phyloP scores from a whole-genome alignment of 129 eudicot species.

The Rutidosis leptorrhynchoides region DNA sequence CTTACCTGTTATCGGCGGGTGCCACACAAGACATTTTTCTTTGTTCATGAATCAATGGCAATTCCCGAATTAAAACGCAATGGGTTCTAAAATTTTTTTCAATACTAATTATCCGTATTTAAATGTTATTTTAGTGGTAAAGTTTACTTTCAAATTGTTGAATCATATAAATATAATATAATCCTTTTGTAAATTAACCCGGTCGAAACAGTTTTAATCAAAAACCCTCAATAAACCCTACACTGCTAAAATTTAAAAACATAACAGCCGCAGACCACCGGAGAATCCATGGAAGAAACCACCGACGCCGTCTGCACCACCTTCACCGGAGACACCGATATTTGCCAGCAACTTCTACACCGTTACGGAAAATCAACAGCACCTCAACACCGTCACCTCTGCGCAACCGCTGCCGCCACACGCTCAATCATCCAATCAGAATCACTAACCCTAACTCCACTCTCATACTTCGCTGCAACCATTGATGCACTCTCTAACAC shows the following conservation, averaged over 20 bases:
- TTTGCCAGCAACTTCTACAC: conserved; percentile 64
- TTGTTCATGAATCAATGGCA: no score
- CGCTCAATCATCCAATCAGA: conserved; percentile 67
- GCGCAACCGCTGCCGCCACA: conserved; percentile 91
- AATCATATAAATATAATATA: no score
- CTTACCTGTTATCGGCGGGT: no score
- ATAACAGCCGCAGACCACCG: conserved; percentile 26
- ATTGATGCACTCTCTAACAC: conserved; percentile 56
- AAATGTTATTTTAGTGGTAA: no score
- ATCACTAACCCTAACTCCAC: conserved; percentile 63
- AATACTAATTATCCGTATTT: no score
- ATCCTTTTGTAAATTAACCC: no score
- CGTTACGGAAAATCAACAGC: conserved; percentile 91
- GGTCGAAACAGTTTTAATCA: background rate
- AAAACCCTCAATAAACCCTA: conserved; percentile 36
- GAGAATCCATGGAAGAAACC: conserved; percentile 30
- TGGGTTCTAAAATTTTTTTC: no score
- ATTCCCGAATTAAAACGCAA: no score
- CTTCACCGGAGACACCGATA: conserved; percentile 44
- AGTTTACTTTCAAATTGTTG: no score
- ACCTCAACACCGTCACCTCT: conserved; percentile 88
- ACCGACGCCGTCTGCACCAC: conserved; percentile 22
- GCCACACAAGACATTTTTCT: no score
- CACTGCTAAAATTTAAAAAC: background rate
- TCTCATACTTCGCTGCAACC: conserved; percentile 89